Evolutionary conservation across 345 rosid species (phyloP), one percentile per base, ranked within the genome.

Genomic region (Excoecaria agallocha): DNA sequence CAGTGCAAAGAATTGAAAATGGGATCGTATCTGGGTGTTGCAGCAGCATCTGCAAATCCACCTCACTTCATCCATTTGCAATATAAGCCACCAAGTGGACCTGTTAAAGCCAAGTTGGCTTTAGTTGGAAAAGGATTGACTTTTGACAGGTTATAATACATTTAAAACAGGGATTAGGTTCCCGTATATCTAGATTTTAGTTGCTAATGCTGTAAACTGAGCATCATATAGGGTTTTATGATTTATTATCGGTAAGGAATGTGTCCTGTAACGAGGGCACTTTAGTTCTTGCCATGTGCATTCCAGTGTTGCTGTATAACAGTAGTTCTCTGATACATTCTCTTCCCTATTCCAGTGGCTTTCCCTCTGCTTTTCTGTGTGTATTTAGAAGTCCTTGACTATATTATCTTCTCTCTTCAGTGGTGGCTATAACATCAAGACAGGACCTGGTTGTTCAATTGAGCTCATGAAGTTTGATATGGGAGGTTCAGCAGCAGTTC

Each of bases 391-490:
- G 22, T 41, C 6, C 37, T 24, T 66, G 17, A 70, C 35, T 46
- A 10, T 48, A 10, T 30, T 55, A 6, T 62, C 30, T 71, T 60
- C 38, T 78, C 25, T 66, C 74, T 35, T 41, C 74, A 91, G 98
- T 82, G 99, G 98, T 60, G 99, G 98, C 85, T 91, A 95, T 94
- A 95, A 93, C 83, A 90, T 95, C 79, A 95, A 95, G 89, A 89
- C 94, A 6, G 98, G 99, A 66, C 88, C 96, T 75, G 94, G 90
- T 54, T 89, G 91, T 81, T 81, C 41, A 22, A 95, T 93, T 77
- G 99, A 91, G 84, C 90, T 79, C 76, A 95, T 93, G 99, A 93
- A 95, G 77, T 79, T 77, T 69, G 99, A 95, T 75, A 95, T 93
- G 98, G 98, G 96, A 16, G 98, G 99, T 81, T 88, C 97, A 16